Evolutionary conservation across 2,329 filamentous ascomycete genomes (phyloP), one percentile per base, ranked within the genome.

Genomic region (Aphanocladium album): DNA sequence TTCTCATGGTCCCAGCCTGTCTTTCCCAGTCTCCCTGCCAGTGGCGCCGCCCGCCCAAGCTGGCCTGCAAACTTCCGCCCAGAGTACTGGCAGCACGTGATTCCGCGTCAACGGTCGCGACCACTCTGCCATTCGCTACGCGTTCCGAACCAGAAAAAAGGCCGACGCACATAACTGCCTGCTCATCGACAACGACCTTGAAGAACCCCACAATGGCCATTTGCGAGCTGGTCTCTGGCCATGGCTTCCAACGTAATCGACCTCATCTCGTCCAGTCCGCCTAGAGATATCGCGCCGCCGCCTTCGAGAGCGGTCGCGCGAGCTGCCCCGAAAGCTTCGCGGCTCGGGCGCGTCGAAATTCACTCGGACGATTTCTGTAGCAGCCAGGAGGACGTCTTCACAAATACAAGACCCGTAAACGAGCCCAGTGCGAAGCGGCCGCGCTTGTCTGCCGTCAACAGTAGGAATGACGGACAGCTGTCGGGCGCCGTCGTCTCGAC

Each of bases 261-360:
- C 62, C 71, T 76, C 27, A 64, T 74, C 21, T 76, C 74, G 17
- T 76, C 74, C 9, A 76, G 74, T 27, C 73, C 73, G 6, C 60
- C 64, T 7, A 56, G 46, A 47, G 25, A 52, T 33, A 25, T 23
- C 33, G 35, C 21, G 21, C 56, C 56, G 12, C 37, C n/a, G n/a
- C n/a, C n/a, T n/a, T n/a, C 45, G 19, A 50, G 35, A 14, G 19
- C 12, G 17, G 14, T 19, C n/a, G 7, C n/a, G 21, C 19, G 8
- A 25, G 6, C 30, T 23, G 30, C 51, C 9, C 5, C 25, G 25
- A n/a, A n/a, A n/a, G n/a, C n/a, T 17, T 30, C 19, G 21, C n/a
- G 33, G 14, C 8, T 27, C n/a, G n/a, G n/a, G n/a, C n/a, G n/a
- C n/a, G n/a, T n/a, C n/a, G 50, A 60, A 33, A 41, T 60, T 33